A percentile compares a stretch with the other conserved stretches of the same genome.
Evolutionary conservation across 2,329 filamentous ascomycete genomes (phyloP).

Genomic region (Neodidymelliopsis sp.): DNA sequence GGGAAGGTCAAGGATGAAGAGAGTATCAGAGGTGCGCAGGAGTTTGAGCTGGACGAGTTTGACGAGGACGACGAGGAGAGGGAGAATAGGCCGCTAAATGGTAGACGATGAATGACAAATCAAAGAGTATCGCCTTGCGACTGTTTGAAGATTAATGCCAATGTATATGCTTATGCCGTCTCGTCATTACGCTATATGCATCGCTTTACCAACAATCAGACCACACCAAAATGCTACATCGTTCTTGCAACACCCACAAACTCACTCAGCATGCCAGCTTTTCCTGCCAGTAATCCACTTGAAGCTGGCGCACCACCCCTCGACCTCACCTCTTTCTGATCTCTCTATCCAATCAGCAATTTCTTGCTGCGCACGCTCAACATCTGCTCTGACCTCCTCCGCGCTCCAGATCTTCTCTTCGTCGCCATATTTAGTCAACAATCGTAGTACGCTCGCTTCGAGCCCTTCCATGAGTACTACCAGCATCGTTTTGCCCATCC

Average conservation of each 20-base stretch:
- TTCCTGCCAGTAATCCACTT: conserved; percentile 48
- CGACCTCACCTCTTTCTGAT: conserved; percentile 33
- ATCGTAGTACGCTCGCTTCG: conserved; percentile 36
- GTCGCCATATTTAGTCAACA: conserved; percentile 42
- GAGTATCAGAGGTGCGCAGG: conserved; percentile 37
- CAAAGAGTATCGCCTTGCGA: background rate
- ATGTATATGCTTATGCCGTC: background rate
- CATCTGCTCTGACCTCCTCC: conserved; percentile 33
- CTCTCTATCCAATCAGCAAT: conserved; percentile 36
- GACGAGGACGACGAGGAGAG: conserved; percentile 38
- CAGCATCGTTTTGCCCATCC: conserved; percentile 45
- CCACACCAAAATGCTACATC: conserved; percentile 10
- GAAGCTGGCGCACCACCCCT: conserved; percentile 46
- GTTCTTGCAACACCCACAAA: background rate
- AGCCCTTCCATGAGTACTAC: conserved; percentile 45
- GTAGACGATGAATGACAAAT: conserved; percentile 21
- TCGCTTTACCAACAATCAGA: background rate
- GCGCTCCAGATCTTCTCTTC: conserved; percentile 36
- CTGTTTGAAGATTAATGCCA: no score
- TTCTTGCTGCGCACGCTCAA: conserved; percentile 37
- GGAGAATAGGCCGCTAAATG: conserved; percentile 33
- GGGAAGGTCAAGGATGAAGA: conserved; percentile 56
- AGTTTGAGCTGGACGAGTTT: conserved; percentile 48
- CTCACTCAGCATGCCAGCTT: conserved; percentile 27
- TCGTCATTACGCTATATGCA: background rate